A percentile compares a stretch with the other conserved stretches of the same genome.
These are phyloP conservation scores for Pseudocercospora fijiensis DNA, from an alignment of 2,329 filamentous ascomycete species.

Conservation along the genomic window DNA sequence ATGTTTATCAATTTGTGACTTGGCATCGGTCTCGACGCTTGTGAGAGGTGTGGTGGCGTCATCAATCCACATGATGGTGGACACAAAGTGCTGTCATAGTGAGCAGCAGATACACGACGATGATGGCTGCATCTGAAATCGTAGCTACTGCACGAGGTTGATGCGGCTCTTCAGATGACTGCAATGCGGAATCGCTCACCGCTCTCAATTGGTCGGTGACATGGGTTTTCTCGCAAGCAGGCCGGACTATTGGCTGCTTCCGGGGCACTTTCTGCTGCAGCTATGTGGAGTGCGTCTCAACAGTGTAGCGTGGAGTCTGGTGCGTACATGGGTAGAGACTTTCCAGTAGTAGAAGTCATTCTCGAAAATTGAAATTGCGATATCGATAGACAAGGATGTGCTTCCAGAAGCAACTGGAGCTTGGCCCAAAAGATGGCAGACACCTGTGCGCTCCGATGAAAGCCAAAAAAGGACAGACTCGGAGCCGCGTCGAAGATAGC, in stretches of 20 bases:
- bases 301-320: background rate
- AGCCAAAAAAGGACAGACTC: background rate
- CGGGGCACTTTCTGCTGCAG: background rate
- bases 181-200: background rate
- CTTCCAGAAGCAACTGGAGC: background rate
- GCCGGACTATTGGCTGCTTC: background rate
- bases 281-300: background rate
- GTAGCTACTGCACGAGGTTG: background rate
- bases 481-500: background rate
- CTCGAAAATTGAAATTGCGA: background rate
- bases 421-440: background rate
- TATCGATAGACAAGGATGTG: background rate
- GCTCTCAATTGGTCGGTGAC: slow-evolving; percentile 2
- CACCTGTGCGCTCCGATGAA: background rate
- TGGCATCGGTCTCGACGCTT: background rate
- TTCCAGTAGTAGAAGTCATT: background rate
- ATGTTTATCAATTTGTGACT: slow-evolving; percentile 1
- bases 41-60: background rate
- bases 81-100: background rate
- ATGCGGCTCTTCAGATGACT: background rate
- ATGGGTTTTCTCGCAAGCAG: background rate
- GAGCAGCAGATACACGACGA: background rate
- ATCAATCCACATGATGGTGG: background rate
- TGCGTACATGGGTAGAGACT: background rate
- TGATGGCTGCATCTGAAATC: background rate